Evolutionary conservation across 1,284 basidiomycete species (phyloP), one percentile per base, ranked within the genome.

Genomic region (Cryptococcus sp.): DNA sequence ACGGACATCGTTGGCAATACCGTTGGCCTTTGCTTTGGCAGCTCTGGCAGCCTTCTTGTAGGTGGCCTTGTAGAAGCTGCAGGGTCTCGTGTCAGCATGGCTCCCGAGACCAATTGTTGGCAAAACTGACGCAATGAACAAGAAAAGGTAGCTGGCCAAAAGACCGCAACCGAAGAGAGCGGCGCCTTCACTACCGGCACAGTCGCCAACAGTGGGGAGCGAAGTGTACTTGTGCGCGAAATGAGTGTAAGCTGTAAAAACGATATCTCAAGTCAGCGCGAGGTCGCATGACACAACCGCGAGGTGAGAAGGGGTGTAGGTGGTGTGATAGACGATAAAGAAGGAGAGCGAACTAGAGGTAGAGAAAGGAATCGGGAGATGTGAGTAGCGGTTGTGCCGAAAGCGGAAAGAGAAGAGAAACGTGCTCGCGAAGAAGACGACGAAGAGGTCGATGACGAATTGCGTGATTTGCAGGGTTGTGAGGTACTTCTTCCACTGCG

Each of bases 401-500:
- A 88, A 89, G 54, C 61, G 52, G 49, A 56, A 56, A 51, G 61
- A 60, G 61, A 60, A 63, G 43, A 67, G 52, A 54, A 41, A 87
- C 92, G 68, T 73, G 91, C 93, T 93, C 72, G 90, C 93, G 71
- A 93, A 95, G 84, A 94, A 97, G 67, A 93, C 90, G 64, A 89
- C 81, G 76, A 85, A 85, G 41, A 97, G 81, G 80, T 97, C 93
- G 70, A 97, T 88, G 65, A 97, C 79, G 75, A 97, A 97, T 81
- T 97, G 94, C 43, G 84, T 85, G 74, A 99, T 99, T 82, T 99
- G 96, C 85, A 96, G 88, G 41, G 85, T 87, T 50, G 95, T 98
- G 65, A 98, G 81, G 79, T 93, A 91, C 80, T 94, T 68, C 64
- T 73, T 73, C 71, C 71, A 73, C 70, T 72, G 58, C 25, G 43